Evolutionary conservation across 768 basidiomycete genomes (phyloP), one percentile per base, ranked within the genome.

Genomic region (Panaeolus cyanescens): DNA sequence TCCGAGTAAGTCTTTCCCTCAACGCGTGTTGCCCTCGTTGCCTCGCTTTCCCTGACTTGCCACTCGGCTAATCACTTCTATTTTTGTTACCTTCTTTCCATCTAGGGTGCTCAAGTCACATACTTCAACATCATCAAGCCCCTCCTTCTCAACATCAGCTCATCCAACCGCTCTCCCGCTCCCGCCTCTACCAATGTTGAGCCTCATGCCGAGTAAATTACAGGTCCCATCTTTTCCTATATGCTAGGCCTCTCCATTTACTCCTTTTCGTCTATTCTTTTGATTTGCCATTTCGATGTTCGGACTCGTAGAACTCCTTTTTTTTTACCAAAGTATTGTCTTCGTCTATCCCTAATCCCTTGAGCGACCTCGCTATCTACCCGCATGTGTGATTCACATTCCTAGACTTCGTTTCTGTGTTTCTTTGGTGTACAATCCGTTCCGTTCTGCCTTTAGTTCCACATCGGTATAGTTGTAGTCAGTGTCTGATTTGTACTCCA

Each of bases 51-150:
- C 62, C 59, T 59, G 45, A 25, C 25, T 50, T 15, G 45, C 45
- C 45, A 30, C 45, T 30, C 45, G 45, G 45, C 45, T 50, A 50
- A 50, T 50, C 45, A 15, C 45, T 50, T 50, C 45, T 50, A 50
- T 59, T 68, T 68, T 64, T 57, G 58, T 63, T 56, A 37, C 57
- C 45, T 60, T 54, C 50, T 66, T 61, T 64, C 56, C 22, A 32
- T 55, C 55, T 61, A 96, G 90, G 96, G 96, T 65, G 96, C 96
- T 50, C 90, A 93, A 84, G 79, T 81, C 59, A 80, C 92, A 37
- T 96, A 97, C 79, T 75, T 82, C 69, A 80, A 81, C 67, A 80
- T 92, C 60, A 76, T 98, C 74, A 91, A 91, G 74, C 96, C 95
- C 37, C 74, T 94, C 55, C 83, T 97, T 68, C 78, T 81, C 65